phyloP scores from a whole-genome alignment of 768 basidiomycete species.

The Mycena indigotica region DNA sequence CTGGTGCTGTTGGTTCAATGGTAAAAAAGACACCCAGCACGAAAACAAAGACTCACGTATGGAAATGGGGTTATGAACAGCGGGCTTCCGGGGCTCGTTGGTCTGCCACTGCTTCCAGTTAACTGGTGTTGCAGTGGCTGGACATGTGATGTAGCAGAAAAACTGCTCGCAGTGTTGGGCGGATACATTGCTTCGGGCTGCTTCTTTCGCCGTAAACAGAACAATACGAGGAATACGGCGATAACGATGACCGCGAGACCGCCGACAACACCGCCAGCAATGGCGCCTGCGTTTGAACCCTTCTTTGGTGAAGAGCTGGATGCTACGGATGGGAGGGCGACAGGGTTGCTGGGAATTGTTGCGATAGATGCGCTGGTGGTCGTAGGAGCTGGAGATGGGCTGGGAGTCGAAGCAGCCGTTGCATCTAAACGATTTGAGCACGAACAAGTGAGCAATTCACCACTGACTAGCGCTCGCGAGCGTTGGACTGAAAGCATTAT shows the following conservation, averaged over 20 bases:
- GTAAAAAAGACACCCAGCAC: not conserved
- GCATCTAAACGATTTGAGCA: not conserved
- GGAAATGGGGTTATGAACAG: slow-evolving; percentile 20
- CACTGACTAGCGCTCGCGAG: slow-evolving; percentile 3
- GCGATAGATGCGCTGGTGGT: slow-evolving; percentile 21
- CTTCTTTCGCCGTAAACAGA: slow-evolving; percentile 32
- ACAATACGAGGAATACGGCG: slow-evolving; percentile 39
- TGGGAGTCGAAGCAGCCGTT: not conserved
- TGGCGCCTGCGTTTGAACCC: slow-evolving; percentile 51
- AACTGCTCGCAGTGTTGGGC: slow-evolving; percentile 14
- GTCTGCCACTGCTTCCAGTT: not conserved
- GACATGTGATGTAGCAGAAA: slow-evolving; percentile 13
- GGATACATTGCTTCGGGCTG: slow-evolving; percentile 14
- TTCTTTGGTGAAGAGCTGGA: slow-evolving; percentile 6
- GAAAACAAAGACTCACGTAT: slow-evolving; percentile 7
- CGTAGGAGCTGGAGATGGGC: not conserved
- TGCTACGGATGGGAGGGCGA: slow-evolving; percentile 3
- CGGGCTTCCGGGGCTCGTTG: too few species aligned
- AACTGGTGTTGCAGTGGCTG: slow-evolving; percentile 4
- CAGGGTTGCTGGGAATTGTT: slow-evolving; percentile 2
- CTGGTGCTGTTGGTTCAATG: slow-evolving; percentile 1
- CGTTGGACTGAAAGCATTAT: slow-evolving; percentile 14
- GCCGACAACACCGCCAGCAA: slow-evolving; percentile 63
- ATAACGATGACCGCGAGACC: slow-evolving; percentile 48
- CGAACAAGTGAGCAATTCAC: not conserved